Evolutionary conservation across 805 yeast species (phyloP), one percentile per base, ranked within the genome.

Genomic region (Barnettozyma siamensis): DNA sequence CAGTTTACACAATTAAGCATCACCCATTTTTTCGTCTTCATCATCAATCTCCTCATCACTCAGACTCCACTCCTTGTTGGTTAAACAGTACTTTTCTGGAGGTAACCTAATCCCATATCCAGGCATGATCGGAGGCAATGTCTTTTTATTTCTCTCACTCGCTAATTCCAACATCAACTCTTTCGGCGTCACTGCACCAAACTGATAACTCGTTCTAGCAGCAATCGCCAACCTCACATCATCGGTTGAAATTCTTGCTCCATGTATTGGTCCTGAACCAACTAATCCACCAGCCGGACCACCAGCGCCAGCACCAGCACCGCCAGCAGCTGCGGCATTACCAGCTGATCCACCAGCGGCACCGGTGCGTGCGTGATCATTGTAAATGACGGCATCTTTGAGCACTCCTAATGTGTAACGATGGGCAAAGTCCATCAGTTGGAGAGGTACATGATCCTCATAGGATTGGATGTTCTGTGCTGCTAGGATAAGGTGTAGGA

Each of bases 341-440:
- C 21, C 8, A n/a, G 15, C 19, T 5, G 21, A 3, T 3, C 21
- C 18, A 13, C 13, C 16, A 20, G 18, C 6, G 7, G 21, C 20
- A n/a, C n/a, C n/a, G 5, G 16, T 19, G 2, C 19, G 42, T 21
- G 44, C 23, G n/a, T 93, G 95, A 59, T 93, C 99, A 46, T 80
- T 83, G 62, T 89, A 93, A 2, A 84, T 70, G 40, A 86, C 74
- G 0, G 99, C 97, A 60, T 94, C 99, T 54, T 84, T 85, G 44
- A 94, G 65, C 3, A 93, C 83, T 5, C 88, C 82, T 19, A 83
- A 72, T 5, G 99, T 88, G 69, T 93, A 93, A 47, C 81, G 64
- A 63, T 86, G 83, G 12, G 99, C 98, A 67, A 93, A 93, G 60
- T 93, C 99, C 95, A 94, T 88, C 43, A 93, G 70, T 60, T 93